A percentile compares a stretch with the other conserved stretches of the same genome.
Conservation (phyloP, 2,329 filamentous ascomycete species). For the Raffaelea ambrosiae region DNA sequence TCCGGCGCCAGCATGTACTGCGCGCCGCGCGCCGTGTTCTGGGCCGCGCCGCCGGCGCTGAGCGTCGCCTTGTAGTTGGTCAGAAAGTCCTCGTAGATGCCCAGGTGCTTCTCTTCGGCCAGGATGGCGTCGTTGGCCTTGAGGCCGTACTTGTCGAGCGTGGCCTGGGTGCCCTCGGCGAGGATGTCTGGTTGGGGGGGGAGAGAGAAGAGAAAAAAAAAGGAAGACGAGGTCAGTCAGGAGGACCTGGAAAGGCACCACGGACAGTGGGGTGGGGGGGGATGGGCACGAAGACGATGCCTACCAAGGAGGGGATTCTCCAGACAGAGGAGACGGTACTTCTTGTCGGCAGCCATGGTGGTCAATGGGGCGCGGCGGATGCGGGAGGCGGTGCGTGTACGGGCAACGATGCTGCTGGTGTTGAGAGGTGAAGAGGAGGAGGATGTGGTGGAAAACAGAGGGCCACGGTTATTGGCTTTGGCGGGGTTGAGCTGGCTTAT, state of each 20-base stretch:
- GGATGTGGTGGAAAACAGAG: neutral
- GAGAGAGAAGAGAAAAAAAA: neutral
- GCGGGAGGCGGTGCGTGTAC: neutral
- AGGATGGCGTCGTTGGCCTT: conserved; percentile 98
- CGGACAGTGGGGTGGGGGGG: too few relatives aligned
- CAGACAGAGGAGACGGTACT: conserved; percentile 83
- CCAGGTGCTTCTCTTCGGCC: conserved; percentile 82
- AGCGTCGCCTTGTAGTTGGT: conserved; percentile 89
- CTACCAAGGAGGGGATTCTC: conserved; percentile 95
- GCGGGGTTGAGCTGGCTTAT: conserved; percentile 7
- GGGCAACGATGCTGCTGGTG: neutral
- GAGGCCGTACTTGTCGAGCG: conserved; percentile 86
- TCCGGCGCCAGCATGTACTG: conserved; percentile 90
- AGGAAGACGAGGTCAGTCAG: neutral
- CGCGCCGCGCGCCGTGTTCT: conserved; percentile 94
- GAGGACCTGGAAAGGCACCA: conserved; percentile 4
- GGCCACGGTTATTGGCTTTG: neutral
- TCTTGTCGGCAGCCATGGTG: conserved; percentile 65
- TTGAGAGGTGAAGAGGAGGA: neutral
- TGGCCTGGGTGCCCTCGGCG: conserved; percentile 68
- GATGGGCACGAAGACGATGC: too few relatives aligned
- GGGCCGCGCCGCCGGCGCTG: conserved; percentile 90
- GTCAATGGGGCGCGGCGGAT: neutral
- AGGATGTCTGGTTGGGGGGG: conserved; percentile 64
- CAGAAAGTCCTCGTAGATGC: conserved; percentile 87